phyloP scores from a whole-genome alignment of 352 stramenopile species.

The Phytophthora colocasiae region DNA sequence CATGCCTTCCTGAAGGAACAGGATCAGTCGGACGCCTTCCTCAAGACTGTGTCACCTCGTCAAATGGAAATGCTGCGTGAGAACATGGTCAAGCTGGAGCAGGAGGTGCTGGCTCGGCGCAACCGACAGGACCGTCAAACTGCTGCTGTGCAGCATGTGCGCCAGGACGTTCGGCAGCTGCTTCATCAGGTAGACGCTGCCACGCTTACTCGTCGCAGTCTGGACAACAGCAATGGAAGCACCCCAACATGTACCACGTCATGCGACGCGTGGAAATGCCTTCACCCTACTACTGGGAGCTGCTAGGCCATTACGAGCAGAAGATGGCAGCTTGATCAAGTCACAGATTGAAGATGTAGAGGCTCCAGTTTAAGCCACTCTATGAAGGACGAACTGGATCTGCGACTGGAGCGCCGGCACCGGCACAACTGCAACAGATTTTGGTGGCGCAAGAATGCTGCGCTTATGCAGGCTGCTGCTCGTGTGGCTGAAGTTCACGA shows the following conservation, averaged over 20 bases:
- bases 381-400: constrained; percentile 38
- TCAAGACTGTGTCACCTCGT: constrained; percentile 71
- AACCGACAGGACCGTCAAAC: constrained; percentile 69
- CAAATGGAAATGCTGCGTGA: constrained; percentile 62
- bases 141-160: constrained; percentile 67
- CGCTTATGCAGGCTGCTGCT: constrained; percentile 78
- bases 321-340: constrained; percentile 79
- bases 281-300: constrained; percentile 83
- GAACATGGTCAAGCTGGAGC: constrained; percentile 66
- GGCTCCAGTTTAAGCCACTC: constrained; percentile 61
- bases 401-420: constrained; percentile 27
- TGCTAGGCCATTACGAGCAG: constrained; percentile 76
- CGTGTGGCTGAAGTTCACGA: constrained; percentile 82
- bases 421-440: constrained; percentile 72
- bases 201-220: constrained; percentile 66
- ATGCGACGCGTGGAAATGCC: constrained; percentile 81
- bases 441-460: constrained; percentile 77
- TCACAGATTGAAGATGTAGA: constrained; percentile 80
- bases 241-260: constrained; percentile 62
- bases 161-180: constrained; percentile 78
- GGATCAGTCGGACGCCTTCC: constrained; percentile 74
- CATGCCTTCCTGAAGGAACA: constrained; percentile 77
- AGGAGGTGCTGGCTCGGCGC: constrained; percentile 65
- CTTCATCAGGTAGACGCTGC: constrained; percentile 78
- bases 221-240: constrained; percentile 57